Percentiles rank a stretch among this genome's conserved stretches.
Conservation (phyloP, 257 asterid species). For the Salvia hispanica region DNA sequence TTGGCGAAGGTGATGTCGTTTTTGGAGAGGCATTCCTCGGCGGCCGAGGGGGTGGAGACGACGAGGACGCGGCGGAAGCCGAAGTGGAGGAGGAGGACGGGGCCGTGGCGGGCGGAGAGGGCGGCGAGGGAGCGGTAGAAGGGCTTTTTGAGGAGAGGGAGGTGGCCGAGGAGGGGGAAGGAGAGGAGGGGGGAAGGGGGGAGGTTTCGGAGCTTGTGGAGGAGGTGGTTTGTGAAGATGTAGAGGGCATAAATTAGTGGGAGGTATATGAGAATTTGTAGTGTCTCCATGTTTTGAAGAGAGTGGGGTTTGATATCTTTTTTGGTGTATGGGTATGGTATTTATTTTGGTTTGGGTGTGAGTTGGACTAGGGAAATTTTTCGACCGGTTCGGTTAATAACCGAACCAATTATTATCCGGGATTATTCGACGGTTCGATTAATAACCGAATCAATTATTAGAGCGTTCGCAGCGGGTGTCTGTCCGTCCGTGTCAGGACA, state of each 20-base stretch:
- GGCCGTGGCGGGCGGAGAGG: slow-evolving; percentile 55
- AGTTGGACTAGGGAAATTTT: too few species aligned
- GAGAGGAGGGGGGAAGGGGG: slow-evolving; percentile 62
- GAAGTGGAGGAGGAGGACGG: slow-evolving; percentile 54
- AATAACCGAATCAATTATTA: too few species aligned
- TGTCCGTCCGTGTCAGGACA: too few species aligned
- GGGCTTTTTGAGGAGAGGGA: slow-evolving; percentile 58
- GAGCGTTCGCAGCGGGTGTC: too few species aligned
- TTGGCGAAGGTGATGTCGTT: slow-evolving; percentile 62
- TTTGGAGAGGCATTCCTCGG: slow-evolving; percentile 63
- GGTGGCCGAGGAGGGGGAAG: slow-evolving; percentile 68
- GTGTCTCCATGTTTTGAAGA: slow-evolving; percentile 23
- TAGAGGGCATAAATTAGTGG: slow-evolving; percentile 41
- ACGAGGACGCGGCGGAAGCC: slow-evolving; percentile 70
- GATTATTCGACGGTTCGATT: too few species aligned
- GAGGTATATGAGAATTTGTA: slow-evolving; percentile 20
- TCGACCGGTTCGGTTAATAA: too few species aligned
- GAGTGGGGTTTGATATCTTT: neutral
- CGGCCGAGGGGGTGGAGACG: slow-evolving; percentile 66
- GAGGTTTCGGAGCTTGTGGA: slow-evolving; percentile 39
- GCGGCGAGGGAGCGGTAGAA: slow-evolving; percentile 53
- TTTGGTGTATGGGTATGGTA: neutral
- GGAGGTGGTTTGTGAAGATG: slow-evolving; percentile 47
- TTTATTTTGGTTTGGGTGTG: neutral
- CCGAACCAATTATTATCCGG: too few species aligned